A percentile compares a stretch with the other conserved stretches of the same genome.
phyloP scores from a whole-genome alignment of 495 filamentous ascomycete genomes.

The Penicillium taxi region DNA sequence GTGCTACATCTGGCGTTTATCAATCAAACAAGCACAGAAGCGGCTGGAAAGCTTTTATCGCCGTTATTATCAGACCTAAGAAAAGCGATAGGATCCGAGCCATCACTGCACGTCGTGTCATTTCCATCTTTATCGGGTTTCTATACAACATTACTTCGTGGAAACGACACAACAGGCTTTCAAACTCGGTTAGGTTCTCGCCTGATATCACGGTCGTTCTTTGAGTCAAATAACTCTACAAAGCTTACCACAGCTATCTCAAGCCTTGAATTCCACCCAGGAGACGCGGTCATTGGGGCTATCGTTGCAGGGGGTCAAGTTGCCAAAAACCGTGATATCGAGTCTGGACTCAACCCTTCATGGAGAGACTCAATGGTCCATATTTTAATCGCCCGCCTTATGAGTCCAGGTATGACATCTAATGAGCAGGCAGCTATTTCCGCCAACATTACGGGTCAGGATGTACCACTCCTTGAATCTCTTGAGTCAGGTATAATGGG shows the following conservation, averaged over 20 bases:
- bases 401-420: constrained; percentile 14
- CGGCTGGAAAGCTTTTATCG: no score
- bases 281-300: constrained; percentile 12
- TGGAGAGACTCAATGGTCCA: constrained; percentile 30
- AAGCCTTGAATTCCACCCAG: constrained; percentile 10
- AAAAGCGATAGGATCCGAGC: no score
- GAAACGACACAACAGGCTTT: no score
- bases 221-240: no score
- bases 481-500: constrained; percentile 32
- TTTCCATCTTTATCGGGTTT: no score
- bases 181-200: no score
- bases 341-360: constrained; percentile 31
- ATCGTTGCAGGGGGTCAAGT: constrained; percentile 29
- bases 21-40: no score
- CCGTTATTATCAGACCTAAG: no score
- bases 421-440: constrained; percentile 23
- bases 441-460: constrained; percentile 31
- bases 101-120: no score
- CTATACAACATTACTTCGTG: no score
- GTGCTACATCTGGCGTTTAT: no score
- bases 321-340: constrained; percentile 18
- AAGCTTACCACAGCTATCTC: constrained; percentile 15
- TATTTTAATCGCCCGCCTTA: constrained; percentile 12
- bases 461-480: constrained; percentile 35
- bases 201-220: no score